phyloP scores from a whole-genome alignment of 495 filamentous ascomycete genomes.

The Geoglossum glabrum region DNA sequence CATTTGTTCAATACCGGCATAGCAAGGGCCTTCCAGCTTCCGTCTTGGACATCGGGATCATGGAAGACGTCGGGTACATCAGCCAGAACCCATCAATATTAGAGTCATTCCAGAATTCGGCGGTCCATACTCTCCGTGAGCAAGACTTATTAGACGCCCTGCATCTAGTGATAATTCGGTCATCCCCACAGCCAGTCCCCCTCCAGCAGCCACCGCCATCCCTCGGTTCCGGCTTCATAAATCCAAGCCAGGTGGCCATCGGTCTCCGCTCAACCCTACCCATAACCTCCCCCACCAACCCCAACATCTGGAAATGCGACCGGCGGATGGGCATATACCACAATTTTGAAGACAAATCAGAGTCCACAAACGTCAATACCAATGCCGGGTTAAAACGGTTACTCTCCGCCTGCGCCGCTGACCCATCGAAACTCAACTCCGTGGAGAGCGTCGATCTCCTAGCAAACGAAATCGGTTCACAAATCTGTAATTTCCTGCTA shows the following conservation, averaged over 20 bases:
- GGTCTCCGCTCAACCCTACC: not conserved
- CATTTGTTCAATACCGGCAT: conserved; percentile 17
- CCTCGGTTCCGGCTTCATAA: not conserved
- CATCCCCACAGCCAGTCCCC: no score
- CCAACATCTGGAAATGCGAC: not conserved
- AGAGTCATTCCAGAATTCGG: conserved; percentile 4
- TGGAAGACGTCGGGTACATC: conserved; percentile 21
- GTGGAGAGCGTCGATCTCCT: not conserved
- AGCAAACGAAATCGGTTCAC: conserved; percentile 11
- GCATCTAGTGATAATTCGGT: not conserved
- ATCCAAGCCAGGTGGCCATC: not conserved
- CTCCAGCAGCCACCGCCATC: not conserved
- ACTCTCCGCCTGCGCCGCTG: not conserved
- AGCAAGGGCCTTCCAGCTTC: conserved; percentile 6
- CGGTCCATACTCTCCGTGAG: conserved; percentile 5
- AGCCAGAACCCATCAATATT: conserved; percentile 7
- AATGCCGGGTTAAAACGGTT: not conserved
- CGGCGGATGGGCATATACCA: not conserved
- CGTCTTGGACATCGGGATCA: not conserved
- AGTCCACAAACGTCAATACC: not conserved
- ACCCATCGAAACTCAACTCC: not conserved
- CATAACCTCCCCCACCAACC: not conserved
- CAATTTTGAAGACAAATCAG: no score
- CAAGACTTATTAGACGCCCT: not conserved
- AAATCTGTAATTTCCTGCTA: conserved; percentile 20